A percentile compares a stretch with the other conserved stretches of the same genome.
Evolutionary conservation across 352 stramenopile species (phyloP).

Genomic region (Globisporangium camurandrum): DNA sequence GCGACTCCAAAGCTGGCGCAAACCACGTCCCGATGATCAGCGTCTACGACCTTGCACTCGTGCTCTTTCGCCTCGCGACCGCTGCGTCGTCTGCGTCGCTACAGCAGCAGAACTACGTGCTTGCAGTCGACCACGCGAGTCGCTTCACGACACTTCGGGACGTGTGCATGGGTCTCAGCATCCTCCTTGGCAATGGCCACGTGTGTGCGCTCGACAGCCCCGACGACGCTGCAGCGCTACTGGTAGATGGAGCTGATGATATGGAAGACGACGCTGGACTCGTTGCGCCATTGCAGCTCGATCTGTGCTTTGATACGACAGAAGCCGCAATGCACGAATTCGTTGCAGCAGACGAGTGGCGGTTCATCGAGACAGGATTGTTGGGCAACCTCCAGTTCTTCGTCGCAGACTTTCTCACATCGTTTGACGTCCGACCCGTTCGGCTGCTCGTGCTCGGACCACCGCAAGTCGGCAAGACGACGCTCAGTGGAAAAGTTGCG

Average conservation of each 20-base stretch:
- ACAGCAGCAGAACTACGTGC: conserved; percentile 49
- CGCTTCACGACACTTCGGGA: conserved; percentile 49
- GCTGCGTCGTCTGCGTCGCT: conserved; percentile 16
- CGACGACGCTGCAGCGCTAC: conserved; percentile 46
- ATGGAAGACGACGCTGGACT: conserved; percentile 52
- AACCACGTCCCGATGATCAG: conserved; percentile 83
- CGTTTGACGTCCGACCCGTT: conserved; percentile 71
- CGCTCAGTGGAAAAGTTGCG: conserved; percentile 39
- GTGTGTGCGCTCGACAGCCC: conserved; percentile 30
- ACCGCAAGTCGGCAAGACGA: conserved; percentile 61
- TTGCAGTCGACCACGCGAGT: conserved; percentile 56
- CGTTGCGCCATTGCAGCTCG: conserved; percentile 54
- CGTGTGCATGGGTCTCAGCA: conserved; percentile 51
- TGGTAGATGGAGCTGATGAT: no score
- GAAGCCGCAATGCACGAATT: conserved; percentile 39
- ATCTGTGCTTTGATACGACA: conserved; percentile 65
- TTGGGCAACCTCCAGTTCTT: conserved; percentile 57
- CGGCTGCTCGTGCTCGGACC: conserved; percentile 60
- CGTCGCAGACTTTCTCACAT: conserved; percentile 62
- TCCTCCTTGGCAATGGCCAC: conserved; percentile 40
- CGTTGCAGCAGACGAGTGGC: conserved; percentile 58
- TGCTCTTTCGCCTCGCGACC: conserved; percentile 41
- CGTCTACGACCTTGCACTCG: conserved; percentile 66
- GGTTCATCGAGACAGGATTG: conserved; percentile 48
- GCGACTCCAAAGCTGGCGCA: conserved; percentile 23